Evolutionary conservation across 768 basidiomycete genomes (phyloP).

Genomic region (Pseudohyphozyma bogoriensis): DNA sequence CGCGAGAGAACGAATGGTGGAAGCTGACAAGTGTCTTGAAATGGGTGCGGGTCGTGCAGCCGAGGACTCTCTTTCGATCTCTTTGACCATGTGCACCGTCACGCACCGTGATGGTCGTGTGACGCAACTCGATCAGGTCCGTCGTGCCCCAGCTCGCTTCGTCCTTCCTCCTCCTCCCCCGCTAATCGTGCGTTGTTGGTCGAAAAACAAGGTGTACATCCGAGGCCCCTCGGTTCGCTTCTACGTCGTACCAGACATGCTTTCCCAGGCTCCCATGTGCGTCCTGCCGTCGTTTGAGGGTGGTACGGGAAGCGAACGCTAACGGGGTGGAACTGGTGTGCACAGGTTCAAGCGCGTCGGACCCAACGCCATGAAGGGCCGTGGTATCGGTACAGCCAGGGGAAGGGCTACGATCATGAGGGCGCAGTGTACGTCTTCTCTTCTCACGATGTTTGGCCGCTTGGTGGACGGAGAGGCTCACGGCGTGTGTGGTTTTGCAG

Average conservation of each 20-base stretch:
- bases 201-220: conserved; percentile 52
- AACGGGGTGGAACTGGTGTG: neutral
- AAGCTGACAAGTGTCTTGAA: neutral
- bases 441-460: neutral
- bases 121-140: conserved; percentile 91
- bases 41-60: conserved; percentile 46
- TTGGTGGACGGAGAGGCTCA: too few species aligned
- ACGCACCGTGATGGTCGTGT: conserved; percentile 97
- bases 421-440: conserved; percentile 37
- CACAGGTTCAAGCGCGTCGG: conserved; percentile 96
- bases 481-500: too few species aligned
- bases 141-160: neutral
- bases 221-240: conserved; percentile 95
- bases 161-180: neutral
- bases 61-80: conserved; percentile 96
- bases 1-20: neutral
- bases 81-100: conserved; percentile 89
- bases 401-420: conserved; percentile 98
- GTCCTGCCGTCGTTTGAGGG: conserved; percentile 2
- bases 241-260: conserved; percentile 98
- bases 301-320: neutral
- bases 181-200: neutral
- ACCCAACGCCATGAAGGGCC: conserved; percentile 94
- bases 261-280: conserved; percentile 98
- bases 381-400: conserved; percentile 98